These are phyloP conservation scores for Zymoseptoria pseudotritici DNA, from an alignment of 2,329 filamentous ascomycete genomes.

Conservation along the genomic window DNA sequence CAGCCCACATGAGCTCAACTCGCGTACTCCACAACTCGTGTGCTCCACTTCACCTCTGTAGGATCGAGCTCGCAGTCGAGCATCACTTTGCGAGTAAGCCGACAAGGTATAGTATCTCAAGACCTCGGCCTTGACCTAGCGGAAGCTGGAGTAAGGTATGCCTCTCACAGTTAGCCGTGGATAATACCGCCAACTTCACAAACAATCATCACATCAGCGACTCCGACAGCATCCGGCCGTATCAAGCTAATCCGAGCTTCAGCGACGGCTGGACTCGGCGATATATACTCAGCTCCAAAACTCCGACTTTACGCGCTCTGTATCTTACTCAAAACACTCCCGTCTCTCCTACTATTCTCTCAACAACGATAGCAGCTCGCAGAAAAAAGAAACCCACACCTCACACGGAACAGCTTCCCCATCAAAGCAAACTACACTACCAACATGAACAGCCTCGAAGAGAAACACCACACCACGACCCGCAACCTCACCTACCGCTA, in stretches of 20 bases:
- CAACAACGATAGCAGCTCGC: not conserved
- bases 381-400: not conserved
- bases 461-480: constrained; percentile 16
- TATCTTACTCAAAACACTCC: not conserved
- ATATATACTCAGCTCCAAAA: too few species aligned
- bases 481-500: constrained; percentile 35
- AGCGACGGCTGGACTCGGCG: not conserved
- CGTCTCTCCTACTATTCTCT: not conserved
- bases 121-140: too few species aligned
- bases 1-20: too few species aligned
- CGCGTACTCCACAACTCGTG: too few species aligned
- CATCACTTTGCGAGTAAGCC: too few species aligned
- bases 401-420: not conserved
- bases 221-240: not conserved
- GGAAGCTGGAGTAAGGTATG: too few species aligned
- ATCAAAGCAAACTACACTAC: not conserved
- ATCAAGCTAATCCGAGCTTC: not conserved
- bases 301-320: not conserved
- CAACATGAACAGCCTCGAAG: constrained; percentile 17
- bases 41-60: too few species aligned
- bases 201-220: not conserved
- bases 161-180: not conserved
- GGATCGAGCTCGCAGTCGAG: too few species aligned
- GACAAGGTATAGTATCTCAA: too few species aligned
- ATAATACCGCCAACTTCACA: not conserved